Conservation (phyloP, 1,284 basidiomycete species). For the Golubevia pallescens region DNA sequence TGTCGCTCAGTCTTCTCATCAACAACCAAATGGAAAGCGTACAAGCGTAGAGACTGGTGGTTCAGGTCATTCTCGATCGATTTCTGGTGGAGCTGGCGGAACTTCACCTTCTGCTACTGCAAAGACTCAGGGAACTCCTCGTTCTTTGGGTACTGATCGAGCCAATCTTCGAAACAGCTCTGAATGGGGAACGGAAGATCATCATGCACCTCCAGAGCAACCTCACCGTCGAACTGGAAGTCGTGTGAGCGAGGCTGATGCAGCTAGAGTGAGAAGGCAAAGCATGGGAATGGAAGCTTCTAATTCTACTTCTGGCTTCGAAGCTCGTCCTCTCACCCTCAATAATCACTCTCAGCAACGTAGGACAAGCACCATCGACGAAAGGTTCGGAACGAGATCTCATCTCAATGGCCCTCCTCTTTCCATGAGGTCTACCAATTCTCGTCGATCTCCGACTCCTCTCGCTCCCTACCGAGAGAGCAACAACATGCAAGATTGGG, state of each 20-base stretch:
- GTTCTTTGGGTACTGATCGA: conserved; percentile 14
- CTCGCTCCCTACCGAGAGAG: neutral
- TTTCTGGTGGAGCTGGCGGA: conserved; percentile 23
- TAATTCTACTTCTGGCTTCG: neutral
- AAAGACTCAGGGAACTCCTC: conserved; percentile 44
- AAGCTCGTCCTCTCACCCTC: neutral
- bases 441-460: neutral
- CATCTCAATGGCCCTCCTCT: neutral
- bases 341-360: neutral
- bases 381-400: neutral
- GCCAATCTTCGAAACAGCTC: neutral
- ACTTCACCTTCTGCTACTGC: conserved; percentile 41
- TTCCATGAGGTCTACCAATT: neutral
- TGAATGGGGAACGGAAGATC: neutral
- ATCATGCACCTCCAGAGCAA: neutral
- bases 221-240: neutral
- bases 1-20: neutral
- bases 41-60: neutral
- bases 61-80: neutral
- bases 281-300: neutral
- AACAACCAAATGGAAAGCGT: neutral
- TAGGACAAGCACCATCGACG: neutral
- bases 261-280: neutral
- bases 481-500: neutral
- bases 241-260: neutral